Conservation (phyloP, 495 filamentous ascomycete species). For the Penicillium parvum region DNA sequence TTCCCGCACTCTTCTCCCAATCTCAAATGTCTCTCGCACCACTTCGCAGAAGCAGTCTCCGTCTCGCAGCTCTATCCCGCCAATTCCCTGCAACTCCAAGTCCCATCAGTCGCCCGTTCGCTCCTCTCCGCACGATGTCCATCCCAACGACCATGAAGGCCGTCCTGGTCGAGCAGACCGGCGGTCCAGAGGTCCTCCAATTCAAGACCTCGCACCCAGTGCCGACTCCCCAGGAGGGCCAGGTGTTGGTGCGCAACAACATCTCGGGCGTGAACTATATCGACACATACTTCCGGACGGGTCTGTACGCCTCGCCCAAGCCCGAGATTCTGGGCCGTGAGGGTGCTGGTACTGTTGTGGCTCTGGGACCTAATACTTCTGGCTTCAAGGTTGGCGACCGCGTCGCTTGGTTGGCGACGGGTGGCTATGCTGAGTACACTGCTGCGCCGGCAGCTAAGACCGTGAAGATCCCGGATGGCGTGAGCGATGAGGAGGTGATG, state of each 20-base stretch:
- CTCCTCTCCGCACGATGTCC: constrained; percentile 30
- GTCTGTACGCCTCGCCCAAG: constrained; percentile 72
- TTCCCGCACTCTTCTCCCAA: not conserved
- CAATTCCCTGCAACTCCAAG: constrained; percentile 15
- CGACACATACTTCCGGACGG: constrained; percentile 82
- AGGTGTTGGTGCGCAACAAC: constrained; percentile 82
- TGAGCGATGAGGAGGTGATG: constrained; percentile 60
- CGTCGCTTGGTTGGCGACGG: constrained; percentile 60
- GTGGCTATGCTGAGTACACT: constrained; percentile 76
- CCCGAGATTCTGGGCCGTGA: constrained; percentile 84
- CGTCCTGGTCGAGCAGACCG: constrained; percentile 68
- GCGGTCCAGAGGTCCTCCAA: constrained; percentile 74
- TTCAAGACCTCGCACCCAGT: constrained; percentile 73
- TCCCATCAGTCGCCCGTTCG: not conserved
- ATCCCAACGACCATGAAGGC: constrained; percentile 70
- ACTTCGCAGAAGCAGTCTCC: constrained; percentile 15
- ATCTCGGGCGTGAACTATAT: constrained; percentile 89
- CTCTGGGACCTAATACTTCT: constrained; percentile 45
- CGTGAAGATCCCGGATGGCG: constrained; percentile 58
- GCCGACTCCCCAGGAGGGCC: constrained; percentile 61
- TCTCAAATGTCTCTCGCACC: constrained; percentile 13
- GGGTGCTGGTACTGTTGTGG: constrained; percentile 60
- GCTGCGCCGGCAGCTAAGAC: constrained; percentile 53
- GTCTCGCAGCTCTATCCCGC: constrained; percentile 19
- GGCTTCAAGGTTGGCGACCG: constrained; percentile 59